A percentile compares a stretch with the other conserved stretches of the same genome.
These are phyloP conservation scores for Skeletonema menzelii DNA, from an alignment of 108 stramenopile species.

Conservation along the genomic window DNA sequence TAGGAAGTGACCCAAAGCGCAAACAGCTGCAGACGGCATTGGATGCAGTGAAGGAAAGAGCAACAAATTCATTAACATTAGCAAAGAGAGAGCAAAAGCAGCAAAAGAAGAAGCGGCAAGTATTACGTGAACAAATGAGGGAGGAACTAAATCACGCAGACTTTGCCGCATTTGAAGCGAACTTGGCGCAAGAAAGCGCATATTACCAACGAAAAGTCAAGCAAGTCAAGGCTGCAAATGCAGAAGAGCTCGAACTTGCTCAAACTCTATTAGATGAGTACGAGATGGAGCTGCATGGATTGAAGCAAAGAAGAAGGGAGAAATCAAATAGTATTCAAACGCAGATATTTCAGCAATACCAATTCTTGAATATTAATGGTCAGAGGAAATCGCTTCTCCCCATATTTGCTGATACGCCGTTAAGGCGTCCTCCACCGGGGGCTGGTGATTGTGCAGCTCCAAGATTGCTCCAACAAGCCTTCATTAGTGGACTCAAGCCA, in stretches of 20 bases:
- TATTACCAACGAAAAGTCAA: conserved; percentile 10
- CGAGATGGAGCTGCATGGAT: not conserved
- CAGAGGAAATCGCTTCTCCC: conserved; percentile 10
- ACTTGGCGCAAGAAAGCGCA: conserved; percentile 15
- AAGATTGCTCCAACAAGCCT: conserved; percentile 27
- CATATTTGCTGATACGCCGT: conserved; percentile 12
- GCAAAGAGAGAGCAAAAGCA: conserved; percentile 10
- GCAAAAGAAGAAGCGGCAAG: conserved; percentile 10
- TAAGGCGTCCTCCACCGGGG: conserved; percentile 8
- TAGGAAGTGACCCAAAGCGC: conserved; percentile 4
- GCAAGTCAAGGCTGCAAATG: not conserved
- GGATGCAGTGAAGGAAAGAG: not conserved
- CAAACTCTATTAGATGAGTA: not conserved
- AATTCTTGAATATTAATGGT: conserved; percentile 14
- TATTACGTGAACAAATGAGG: conserved; percentile 8
- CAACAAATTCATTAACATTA: not conserved
- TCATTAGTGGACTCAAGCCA: conserved; percentile 12
- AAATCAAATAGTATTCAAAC: conserved; percentile 1
- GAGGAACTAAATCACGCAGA: not conserved
- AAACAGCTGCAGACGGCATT: not conserved
- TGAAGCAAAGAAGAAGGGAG: conserved; percentile 7
- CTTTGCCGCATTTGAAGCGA: conserved; percentile 12
- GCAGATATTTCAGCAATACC: conserved; percentile 8
- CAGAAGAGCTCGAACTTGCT: not conserved
- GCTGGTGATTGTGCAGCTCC: conserved; percentile 28